Conservation (phyloP, 306 rosid species). For the Glycine latifolia region DNA sequence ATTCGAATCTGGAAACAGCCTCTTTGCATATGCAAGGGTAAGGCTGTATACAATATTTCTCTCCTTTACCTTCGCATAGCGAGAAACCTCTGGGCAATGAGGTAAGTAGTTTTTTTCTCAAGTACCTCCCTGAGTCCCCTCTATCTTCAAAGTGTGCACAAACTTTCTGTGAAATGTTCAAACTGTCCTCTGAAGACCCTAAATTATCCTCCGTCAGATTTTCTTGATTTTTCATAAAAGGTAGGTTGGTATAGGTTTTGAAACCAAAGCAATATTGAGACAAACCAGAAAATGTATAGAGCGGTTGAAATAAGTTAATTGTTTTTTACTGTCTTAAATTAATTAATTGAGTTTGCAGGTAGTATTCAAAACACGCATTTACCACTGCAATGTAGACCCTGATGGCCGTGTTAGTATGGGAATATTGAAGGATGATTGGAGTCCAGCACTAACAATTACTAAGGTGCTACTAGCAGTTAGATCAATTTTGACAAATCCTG, state of each 20-base stretch:
- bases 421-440: constrained; percentile 88
- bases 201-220: constrained; percentile 5
- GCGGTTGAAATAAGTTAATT: constrained; percentile 5
- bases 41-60: no score
- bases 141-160: neutral
- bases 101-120: neutral
- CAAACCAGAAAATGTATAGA: neutral
- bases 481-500: constrained; percentile 73
- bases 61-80: no score
- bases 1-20: no score
- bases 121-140: neutral
- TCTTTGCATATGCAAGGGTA: no score
- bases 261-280: neutral
- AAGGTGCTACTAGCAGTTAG: constrained; percentile 78
- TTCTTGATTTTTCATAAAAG: constrained; percentile 16
- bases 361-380: constrained; percentile 83
- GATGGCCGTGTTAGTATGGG: constrained; percentile 70
- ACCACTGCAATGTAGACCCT: constrained; percentile 84
- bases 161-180: constrained; percentile 3
- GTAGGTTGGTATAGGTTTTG: constrained; percentile 13
- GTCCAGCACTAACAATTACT: constrained; percentile 89
- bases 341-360: constrained; percentile 62
- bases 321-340: constrained; percentile 29
- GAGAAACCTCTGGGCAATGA: no score
- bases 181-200: constrained; percentile 23